Conservation (phyloP, 2,329 filamentous ascomycete genomes). For the Monilinia fructicola region DNA sequence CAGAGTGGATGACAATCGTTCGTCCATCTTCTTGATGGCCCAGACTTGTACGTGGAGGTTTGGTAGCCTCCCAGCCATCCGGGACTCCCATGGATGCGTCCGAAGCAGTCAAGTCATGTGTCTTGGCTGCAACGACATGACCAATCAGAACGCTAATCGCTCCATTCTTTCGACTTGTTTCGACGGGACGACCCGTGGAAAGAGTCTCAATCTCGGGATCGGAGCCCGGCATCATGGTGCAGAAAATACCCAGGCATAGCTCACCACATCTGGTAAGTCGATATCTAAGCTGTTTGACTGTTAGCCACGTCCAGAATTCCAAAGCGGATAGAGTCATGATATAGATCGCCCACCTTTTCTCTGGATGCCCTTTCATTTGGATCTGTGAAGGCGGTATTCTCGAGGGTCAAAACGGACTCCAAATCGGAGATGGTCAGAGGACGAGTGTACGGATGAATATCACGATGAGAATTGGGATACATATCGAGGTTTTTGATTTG, state of each 20-base stretch:
- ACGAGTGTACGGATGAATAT: slow-evolving; percentile 71
- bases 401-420: slow-evolving; percentile 57
- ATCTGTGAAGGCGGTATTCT: slow-evolving; percentile 54
- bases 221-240: slow-evolving; percentile 55
- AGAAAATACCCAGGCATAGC: slow-evolving; percentile 78
- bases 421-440: slow-evolving; percentile 67
- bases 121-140: slow-evolving; percentile 75
- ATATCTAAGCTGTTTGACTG: slow-evolving; percentile 65
- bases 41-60: slow-evolving; percentile 47
- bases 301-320: slow-evolving; percentile 22
- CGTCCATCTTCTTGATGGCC: slow-evolving; percentile 73
- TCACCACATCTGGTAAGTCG: slow-evolving; percentile 73
- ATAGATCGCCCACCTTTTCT: slow-evolving; percentile 51
- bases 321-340: not conserved
- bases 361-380: slow-evolving; percentile 51
- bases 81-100: slow-evolving; percentile 78
- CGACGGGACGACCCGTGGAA: slow-evolving; percentile 55
- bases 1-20: slow-evolving; percentile 78
- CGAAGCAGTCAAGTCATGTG: slow-evolving; percentile 60
- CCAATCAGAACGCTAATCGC: slow-evolving; percentile 65
- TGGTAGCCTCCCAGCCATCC: slow-evolving; percentile 58
- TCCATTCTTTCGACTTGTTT: slow-evolving; percentile 58
- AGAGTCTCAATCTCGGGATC: slow-evolving; percentile 55
- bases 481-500: slow-evolving; percentile 27
- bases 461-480: slow-evolving; percentile 44